Conservation (phyloP, 352 stramenopile species). For the Sclerospora graminicola region DNA sequence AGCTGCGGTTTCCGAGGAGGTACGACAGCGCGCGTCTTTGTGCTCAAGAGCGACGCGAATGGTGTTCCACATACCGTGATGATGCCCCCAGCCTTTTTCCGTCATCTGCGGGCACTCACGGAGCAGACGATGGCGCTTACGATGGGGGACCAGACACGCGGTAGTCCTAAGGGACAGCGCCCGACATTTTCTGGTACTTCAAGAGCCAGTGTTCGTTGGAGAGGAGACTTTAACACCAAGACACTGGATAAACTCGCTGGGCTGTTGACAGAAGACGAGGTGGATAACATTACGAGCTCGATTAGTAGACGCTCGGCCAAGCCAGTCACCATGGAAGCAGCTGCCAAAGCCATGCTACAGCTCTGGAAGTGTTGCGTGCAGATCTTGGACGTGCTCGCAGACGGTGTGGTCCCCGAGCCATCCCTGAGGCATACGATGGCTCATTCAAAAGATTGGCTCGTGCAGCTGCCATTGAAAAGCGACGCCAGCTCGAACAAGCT, state of each 20-base stretch:
- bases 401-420: conserved; percentile 14
- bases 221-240: conserved; percentile 21
- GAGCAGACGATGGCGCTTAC: conserved; percentile 18
- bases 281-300: conserved; percentile 16
- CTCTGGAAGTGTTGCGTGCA: conserved; percentile 50
- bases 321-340: conserved; percentile 24
- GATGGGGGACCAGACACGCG: conserved; percentile 12
- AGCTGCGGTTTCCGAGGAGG: conserved; percentile 7
- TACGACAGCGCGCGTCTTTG: conserved; percentile 9
- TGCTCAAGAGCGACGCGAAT: conserved; percentile 9
- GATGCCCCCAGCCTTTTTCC: conserved; percentile 29
- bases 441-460: conserved; percentile 11
- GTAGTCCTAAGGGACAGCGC: conserved; percentile 10
- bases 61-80: conserved; percentile 14
- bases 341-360: conserved; percentile 33
- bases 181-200: conserved; percentile 4
- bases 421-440: conserved; percentile 22
- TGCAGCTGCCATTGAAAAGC: conserved; percentile 16
- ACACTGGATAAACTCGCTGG: conserved; percentile 23
- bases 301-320: conserved; percentile 22
- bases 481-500: conserved; percentile 24
- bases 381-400: conserved; percentile 28
- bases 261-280: conserved; percentile 28
- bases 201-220: conserved; percentile 8
- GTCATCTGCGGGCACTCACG: conserved; percentile 19